Evolutionary conservation across 495 filamentous ascomycete species (phyloP), one percentile per base, ranked within the genome.

Genomic region (Trichoderma virens): DNA sequence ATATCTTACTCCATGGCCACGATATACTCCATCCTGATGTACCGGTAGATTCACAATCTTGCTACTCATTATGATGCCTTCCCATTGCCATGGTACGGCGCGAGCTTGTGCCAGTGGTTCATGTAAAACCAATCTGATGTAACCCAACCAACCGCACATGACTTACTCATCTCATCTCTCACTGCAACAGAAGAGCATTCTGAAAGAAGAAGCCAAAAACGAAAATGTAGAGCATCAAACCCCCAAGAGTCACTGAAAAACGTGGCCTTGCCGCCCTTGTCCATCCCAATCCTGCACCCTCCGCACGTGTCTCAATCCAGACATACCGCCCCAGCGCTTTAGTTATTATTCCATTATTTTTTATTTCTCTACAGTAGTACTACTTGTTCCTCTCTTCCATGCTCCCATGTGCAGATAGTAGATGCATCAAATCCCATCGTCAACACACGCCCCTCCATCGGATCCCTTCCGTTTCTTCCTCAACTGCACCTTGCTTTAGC

Each of bases 241-340:
- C 38, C 38, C 18, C 38, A n/a, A 51, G n/a, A n/a, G n/a, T n/a
- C n/a, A n/a, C n/a, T n/a, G n/a, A 51, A 51, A 51, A 51, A 51
- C 45, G 45, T 51, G 45, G 45, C 45, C 45, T 20, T 20, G 45
- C 45, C 20, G 38, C 38, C 45, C 45, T 25, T 51, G 45, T 51
- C 45, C 45, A 51, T 51, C 45, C 45, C 7, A 20, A 51, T 51
- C 45, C 45, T 51, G n/a, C 45, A 25, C 45, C n/a, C 45, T 51
- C 23, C 16, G 45, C 45, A 51, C 45, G 45, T 51, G 45, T 51
- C 45, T 20, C 16, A 7, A 20, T 25, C 45, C 45, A 51, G 45
- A n/a, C n/a, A n/a, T n/a, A n/a, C n/a, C n/a, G n/a, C n/a, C n/a
- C n/a, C n/a, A n/a, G n/a, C n/a, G n/a, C n/a, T n/a, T n/a, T n/a